phyloP scores from a whole-genome alignment of 2,329 filamentous ascomycete species.

The Purpureocillium takamizusanense region DNA sequence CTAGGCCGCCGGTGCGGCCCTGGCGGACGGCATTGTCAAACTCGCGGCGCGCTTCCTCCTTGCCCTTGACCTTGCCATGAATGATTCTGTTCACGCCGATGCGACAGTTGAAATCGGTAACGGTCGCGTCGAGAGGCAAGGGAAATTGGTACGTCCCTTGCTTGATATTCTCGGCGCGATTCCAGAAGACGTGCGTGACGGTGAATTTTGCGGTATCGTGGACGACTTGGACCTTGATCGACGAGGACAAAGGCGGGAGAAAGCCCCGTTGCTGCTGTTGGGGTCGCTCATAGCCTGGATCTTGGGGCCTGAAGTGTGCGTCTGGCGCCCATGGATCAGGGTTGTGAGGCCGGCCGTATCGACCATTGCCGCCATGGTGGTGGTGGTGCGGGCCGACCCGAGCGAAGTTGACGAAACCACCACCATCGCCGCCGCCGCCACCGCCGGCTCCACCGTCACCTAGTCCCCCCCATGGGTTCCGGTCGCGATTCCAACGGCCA shows the following conservation, averaged over 20 bases:
- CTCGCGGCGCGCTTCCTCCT: constrained; percentile 3
- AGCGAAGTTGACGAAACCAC: neutral
- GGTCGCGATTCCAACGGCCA: neutral
- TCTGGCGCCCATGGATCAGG: too few species aligned
- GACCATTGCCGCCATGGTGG: too few species aligned
- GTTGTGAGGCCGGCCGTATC: too few species aligned
- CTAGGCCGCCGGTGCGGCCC: constrained; percentile 1
- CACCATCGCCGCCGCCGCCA: neutral
- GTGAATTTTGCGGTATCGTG: constrained; percentile 6
- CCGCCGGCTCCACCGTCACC: neutral
- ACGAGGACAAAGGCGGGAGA: constrained; percentile 2
- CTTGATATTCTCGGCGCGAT: constrained; percentile 1
- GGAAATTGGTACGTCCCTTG: constrained; percentile 5
- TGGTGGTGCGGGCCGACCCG: too few species aligned
- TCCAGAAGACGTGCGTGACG: constrained; percentile 3
- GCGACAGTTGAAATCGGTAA: constrained; percentile 4
- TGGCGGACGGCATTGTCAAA: constrained; percentile 2
- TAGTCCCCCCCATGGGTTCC: too few species aligned
- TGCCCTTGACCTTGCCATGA: constrained; percentile 5
- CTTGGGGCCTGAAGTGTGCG: neutral
- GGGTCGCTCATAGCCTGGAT: neutral
- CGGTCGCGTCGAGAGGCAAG: constrained; percentile 3
- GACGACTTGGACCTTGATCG: constrained; percentile 2
- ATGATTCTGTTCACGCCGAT: constrained; percentile 4
- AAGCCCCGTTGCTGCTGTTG: neutral